These are phyloP conservation scores for Tinospora cordifolia DNA, from an alignment of 164 flowering plant species.

Conservation along the genomic window DNA sequence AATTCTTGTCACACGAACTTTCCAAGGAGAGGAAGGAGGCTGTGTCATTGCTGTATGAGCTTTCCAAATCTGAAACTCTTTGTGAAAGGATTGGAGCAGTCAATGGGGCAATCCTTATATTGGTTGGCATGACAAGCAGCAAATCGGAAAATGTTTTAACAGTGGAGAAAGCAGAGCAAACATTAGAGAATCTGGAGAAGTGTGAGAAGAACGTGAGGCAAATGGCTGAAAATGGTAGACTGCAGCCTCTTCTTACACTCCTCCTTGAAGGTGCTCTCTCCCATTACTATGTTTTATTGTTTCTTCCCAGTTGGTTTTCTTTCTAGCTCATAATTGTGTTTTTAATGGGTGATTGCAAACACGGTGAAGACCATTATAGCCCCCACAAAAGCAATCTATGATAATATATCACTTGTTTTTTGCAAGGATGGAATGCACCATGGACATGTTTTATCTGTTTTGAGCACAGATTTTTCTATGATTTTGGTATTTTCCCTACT, in stretches of 20 bases:
- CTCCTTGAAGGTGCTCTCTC: slow-evolving; percentile 67
- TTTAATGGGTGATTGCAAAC: background rate
- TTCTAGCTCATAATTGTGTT: background rate
- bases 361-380: no score
- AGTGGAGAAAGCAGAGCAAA: slow-evolving; percentile 76
- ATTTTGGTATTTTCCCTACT: no score
- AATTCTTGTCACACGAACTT: slow-evolving; percentile 70
- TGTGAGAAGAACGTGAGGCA: slow-evolving; percentile 80
- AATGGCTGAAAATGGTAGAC: slow-evolving; percentile 95
- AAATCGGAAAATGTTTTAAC: slow-evolving; percentile 67
- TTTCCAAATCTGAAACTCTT: slow-evolving; percentile 63
- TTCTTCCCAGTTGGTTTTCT: background rate
- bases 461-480: no score
- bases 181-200: slow-evolving; percentile 73
- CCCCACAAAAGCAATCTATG: no score
- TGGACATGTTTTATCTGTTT: no score
- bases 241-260: slow-evolving; percentile 71
- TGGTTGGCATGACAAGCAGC: slow-evolving; percentile 93
- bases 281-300: background rate
- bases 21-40: slow-evolving; percentile 90
- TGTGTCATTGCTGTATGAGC: slow-evolving; percentile 75
- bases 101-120: slow-evolving; percentile 78
- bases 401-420: no score
- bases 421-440: no score
- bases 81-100: slow-evolving; percentile 92